Percentiles rank a stretch among this genome's conserved stretches.
These are phyloP conservation scores for Gymnopilus dilepis DNA, from an alignment of 768 basidiomycete species.

Conservation along the genomic window DNA sequence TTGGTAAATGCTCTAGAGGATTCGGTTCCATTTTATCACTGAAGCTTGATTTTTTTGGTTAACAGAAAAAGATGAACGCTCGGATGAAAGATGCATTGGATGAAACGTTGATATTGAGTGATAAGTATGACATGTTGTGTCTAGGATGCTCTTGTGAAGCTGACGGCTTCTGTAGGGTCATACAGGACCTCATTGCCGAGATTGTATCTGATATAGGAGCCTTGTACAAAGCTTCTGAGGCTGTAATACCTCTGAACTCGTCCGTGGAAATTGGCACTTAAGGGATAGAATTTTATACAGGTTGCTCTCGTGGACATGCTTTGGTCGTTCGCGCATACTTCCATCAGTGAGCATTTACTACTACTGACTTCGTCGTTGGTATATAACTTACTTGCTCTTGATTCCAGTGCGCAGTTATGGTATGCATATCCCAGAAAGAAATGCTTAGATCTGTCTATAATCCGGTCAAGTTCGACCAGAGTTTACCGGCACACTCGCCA, in stretches of 20 bases:
- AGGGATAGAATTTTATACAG: conserved; percentile 40
- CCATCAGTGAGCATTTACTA: conserved; percentile 64
- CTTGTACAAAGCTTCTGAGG: conserved; percentile 91
- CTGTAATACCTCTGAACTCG: conserved; percentile 45
- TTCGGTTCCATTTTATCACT: conserved; percentile 4
- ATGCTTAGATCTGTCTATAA: neutral
- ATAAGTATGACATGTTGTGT: conserved; percentile 50
- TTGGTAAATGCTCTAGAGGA: conserved; percentile 55
- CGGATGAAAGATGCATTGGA: conserved; percentile 91
- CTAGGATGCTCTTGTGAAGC: neutral
- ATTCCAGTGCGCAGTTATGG: conserved; percentile 53
- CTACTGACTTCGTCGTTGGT: neutral
- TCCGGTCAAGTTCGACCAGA: conserved; percentile 77
- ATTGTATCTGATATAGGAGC: conserved; percentile 77
- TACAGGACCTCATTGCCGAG: conserved; percentile 75
- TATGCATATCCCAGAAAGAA: conserved; percentile 19
- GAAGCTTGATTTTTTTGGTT: neutral
- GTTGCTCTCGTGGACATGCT: conserved; percentile 90
- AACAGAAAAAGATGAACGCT: conserved; percentile 87
- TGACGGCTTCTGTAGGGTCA: conserved; percentile 57
- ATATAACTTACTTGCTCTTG: neutral
- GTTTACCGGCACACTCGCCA: conserved; percentile 87
- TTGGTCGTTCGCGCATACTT: conserved; percentile 83
- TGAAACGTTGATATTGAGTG: conserved; percentile 86
- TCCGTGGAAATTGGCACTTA: neutral